These are phyloP conservation scores for Sistotremastrum suecicum DNA, from an alignment of 768 basidiomycete species.

Conservation along the genomic window DNA sequence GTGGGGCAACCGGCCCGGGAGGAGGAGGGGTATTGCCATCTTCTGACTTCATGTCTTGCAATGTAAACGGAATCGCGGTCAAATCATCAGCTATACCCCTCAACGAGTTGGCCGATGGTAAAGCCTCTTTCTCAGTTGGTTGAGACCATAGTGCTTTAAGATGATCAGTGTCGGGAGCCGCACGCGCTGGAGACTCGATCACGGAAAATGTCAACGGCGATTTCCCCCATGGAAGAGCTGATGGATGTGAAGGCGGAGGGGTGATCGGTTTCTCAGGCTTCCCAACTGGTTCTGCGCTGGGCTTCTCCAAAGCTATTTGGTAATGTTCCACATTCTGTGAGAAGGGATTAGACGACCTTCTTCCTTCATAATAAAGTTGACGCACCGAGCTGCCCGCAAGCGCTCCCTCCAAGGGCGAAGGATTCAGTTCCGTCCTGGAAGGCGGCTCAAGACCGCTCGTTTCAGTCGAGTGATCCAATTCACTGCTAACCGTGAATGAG, in stretches of 20 bases:
- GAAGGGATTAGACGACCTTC: no score
- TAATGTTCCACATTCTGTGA: no score
- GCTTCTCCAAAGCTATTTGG: no score
- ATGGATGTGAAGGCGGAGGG: conserved; percentile 5
- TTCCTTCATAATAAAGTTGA: no score
- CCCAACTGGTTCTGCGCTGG: no score
- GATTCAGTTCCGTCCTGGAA: not conserved
- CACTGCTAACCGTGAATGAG: conserved; percentile 69
- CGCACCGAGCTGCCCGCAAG: no score
- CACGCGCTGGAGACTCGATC: conserved; percentile 56
- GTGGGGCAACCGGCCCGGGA: conserved; percentile 30
- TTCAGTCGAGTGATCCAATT: conserved; percentile 32
- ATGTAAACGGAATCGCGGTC: conserved; percentile 60
- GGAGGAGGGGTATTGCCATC: conserved; percentile 73
- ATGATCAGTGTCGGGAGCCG: conserved; percentile 63
- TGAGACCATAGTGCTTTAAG: conserved; percentile 79
- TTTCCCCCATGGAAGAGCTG: conserved; percentile 12
- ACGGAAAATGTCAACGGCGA: conserved; percentile 37
- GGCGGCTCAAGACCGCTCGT: conserved; percentile 4
- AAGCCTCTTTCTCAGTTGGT: conserved; percentile 52
- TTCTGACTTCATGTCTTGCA: conserved; percentile 80
- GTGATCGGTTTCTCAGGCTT: no score
- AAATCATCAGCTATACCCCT: conserved; percentile 77
- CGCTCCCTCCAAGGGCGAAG: no score
- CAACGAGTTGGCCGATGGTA: conserved; percentile 62